Evolutionary conservation across 2,329 filamentous ascomycete species (phyloP).

Genomic region (Pseudopyricularia javanii): DNA sequence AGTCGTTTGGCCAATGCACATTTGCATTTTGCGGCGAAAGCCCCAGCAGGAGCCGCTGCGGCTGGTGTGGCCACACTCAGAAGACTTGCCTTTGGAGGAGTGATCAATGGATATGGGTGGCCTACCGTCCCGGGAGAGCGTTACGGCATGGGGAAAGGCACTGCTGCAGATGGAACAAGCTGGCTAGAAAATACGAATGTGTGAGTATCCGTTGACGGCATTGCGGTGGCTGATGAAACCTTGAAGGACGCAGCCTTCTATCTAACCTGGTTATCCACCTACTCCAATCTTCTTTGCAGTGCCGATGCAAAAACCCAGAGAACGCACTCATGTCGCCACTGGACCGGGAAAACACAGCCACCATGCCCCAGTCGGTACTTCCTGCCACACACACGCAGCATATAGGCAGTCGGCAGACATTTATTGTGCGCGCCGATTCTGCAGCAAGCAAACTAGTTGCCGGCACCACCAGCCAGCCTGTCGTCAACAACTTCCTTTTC

Average conservation of each 20-base stretch:
- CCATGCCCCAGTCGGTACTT: constrained; percentile 1
- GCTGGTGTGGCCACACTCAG: constrained; percentile 2
- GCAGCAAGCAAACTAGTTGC: too few species aligned
- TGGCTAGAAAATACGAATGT: constrained; percentile 1
- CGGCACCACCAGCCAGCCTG: background rate
- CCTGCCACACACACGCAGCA: background rate
- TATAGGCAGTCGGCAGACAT: background rate
- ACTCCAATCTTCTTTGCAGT: background rate
- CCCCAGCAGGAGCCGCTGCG: constrained; percentile 1
- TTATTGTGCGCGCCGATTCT: background rate
- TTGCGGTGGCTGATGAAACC: too few species aligned
- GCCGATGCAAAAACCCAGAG: constrained; percentile 1
- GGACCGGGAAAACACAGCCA: constrained; percentile 1
- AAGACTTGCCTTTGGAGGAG: constrained; percentile 1
- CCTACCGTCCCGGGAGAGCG: background rate
- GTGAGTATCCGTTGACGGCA: too few species aligned
- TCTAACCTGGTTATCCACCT: too few species aligned
- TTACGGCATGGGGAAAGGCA: constrained; percentile 1
- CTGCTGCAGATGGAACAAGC: constrained; percentile 1
- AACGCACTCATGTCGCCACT: constrained; percentile 2
- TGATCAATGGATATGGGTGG: background rate
- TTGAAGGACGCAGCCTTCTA: too few species aligned
- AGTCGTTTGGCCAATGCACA: constrained; percentile 3
- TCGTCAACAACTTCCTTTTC: constrained; percentile 1
- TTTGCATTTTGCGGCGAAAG: constrained; percentile 2